These are phyloP conservation scores for Xylaria telfairii DNA, from an alignment of 495 filamentous ascomycete genomes.

Conservation along the genomic window DNA sequence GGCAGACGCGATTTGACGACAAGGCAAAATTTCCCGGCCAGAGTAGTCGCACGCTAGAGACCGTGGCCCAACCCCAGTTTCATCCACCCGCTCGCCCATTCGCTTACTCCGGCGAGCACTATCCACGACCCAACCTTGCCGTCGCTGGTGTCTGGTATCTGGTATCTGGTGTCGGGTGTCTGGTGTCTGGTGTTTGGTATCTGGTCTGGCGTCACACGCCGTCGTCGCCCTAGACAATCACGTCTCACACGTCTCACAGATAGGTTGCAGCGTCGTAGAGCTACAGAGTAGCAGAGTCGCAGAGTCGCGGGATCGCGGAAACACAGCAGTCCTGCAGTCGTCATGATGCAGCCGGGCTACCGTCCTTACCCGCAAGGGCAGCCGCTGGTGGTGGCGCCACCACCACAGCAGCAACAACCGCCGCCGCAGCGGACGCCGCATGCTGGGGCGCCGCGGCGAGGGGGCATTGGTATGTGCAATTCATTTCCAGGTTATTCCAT, in stretches of 20 bases:
- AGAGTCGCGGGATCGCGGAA: not conserved
- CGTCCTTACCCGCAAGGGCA: conserved; percentile 54
- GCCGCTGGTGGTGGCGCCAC: conserved; percentile 31
- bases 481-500: conserved; percentile 9
- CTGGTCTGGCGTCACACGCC: conserved; percentile 27
- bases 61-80: conserved; percentile 20
- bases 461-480: conserved; percentile 53
- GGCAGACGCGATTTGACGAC: conserved; percentile 22
- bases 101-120: not conserved
- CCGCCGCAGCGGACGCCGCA: conserved; percentile 38
- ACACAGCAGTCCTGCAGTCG: conserved; percentile 18
- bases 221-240: conserved; percentile 20
- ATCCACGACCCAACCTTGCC: conserved; percentile 16
- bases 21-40: conserved; percentile 18
- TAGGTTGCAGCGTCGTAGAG: conserved; percentile 17
- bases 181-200: too few relatives aligned
- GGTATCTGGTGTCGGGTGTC: too few relatives aligned
- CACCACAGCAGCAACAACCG: conserved; percentile 10
- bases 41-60: conserved; percentile 22
- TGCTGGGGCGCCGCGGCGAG: conserved; percentile 49
- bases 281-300: conserved; percentile 7
- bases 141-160: conserved; percentile 20
- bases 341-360: conserved; percentile 56
- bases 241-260: conserved; percentile 33
- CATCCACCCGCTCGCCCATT: not conserved